Base-by-base conservation (phyloP, 2,329 filamentous ascomycete genomes). In the Trichoderma arundinaceum region DNA sequence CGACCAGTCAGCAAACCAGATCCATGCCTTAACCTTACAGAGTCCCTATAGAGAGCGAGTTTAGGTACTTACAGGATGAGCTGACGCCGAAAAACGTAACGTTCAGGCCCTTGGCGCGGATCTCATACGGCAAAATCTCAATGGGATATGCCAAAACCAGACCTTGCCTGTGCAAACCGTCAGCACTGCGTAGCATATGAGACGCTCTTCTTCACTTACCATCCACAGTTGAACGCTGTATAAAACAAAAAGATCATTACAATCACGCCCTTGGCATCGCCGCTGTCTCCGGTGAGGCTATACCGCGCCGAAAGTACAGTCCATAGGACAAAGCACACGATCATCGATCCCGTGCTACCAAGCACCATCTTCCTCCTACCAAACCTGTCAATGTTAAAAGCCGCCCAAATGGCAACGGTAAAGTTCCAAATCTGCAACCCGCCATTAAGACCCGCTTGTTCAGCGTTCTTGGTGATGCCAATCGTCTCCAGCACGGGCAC, bases 101-200 rank as follows among this genome's bases (percentile, higher is more conserved):
- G 74, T 89, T 89, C 84, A 89, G 86, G 41, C 84, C 84, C 77
- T 85, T 85, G 68, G 83, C 83, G 53, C 86, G 84, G 17, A 87
- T 77, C 54, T 82, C 79, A 76, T 86, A 88, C 0, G 86, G 85
- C 19, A 87, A 78, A 39, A 88, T 78, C 75, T 88, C 86, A 9
- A 86, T 80, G 1, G 84, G 81, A 69, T 88, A 88, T 62, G 83
- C 81, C 49, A 87, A 79, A 9, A 87, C 77, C 49, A 88, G 78
- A 57, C 85, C 84, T 64, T 61, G 58, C 58, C 58, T 61, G 32
- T 17, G 7, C 15, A 39, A 19, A 41, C 32, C 41, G 9, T 61
- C 4, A 61, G 35, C 19, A 61, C 19, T 3, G 28, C 13, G 5
- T 22, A 13, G 15, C n/a, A 13, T 41, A 17, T 17, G 10, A 58